Evolutionary conservation across 1,284 basidiomycete species (phyloP).

Genomic region (Heterobasidion irregulare): DNA sequence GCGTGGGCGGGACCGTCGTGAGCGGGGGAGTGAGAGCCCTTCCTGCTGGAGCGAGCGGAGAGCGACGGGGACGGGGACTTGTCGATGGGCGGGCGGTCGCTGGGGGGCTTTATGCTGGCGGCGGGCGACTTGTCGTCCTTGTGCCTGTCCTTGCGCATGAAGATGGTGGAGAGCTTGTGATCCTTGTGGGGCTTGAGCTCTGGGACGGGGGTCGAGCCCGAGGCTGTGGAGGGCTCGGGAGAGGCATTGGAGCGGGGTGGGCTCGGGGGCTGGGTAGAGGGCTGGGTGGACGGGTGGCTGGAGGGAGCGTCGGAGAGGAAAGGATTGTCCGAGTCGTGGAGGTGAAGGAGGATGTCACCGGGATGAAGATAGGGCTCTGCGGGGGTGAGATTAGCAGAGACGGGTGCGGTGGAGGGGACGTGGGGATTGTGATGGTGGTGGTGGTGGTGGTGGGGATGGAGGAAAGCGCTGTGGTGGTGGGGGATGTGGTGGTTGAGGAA

Average conservation of each 20-base stretch:
- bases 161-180: constrained; percentile 8
- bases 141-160: constrained; percentile 15
- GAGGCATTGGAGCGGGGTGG: constrained; percentile 12
- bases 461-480: constrained; percentile 25
- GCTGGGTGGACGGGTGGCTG: constrained; percentile 16
- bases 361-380: constrained; percentile 25
- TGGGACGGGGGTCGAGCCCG: constrained; percentile 4
- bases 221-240: constrained; percentile 14
- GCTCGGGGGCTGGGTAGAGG: constrained; percentile 14
- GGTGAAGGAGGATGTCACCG: constrained; percentile 8
- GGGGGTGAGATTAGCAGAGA: constrained; percentile 24
- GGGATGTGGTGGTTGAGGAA: constrained; percentile 88
- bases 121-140: constrained; percentile 8
- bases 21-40: constrained; percentile 3
- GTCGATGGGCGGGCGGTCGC: neutral
- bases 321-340: constrained; percentile 25
- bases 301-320: constrained; percentile 19
- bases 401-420: constrained; percentile 9
- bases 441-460: neutral
- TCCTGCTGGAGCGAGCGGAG: constrained; percentile 3
- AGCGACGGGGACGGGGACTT: constrained; percentile 8
- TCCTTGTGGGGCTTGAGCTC: constrained; percentile 10
- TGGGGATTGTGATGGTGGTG: constrained; percentile 15
- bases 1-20: neutral
- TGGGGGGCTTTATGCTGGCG: neutral